phyloP scores from a whole-genome alignment of 768 basidiomycete species.

The Tulasnella sp. region DNA sequence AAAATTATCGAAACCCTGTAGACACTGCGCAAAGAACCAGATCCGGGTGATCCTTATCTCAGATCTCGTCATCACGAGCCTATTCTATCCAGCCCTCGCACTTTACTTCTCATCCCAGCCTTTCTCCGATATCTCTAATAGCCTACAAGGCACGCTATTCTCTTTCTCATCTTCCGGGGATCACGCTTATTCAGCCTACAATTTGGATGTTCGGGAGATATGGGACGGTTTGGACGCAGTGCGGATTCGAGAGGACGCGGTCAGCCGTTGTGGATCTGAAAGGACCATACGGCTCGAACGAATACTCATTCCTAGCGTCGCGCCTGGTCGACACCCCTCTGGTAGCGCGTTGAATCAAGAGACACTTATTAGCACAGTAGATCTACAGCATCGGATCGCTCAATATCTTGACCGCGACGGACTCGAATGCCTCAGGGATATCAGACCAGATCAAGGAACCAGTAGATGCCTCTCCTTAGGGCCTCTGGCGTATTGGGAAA shows the following conservation, averaged over 20 bases:
- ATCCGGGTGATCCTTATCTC: conserved; percentile 82
- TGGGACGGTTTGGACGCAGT: conserved; percentile 59
- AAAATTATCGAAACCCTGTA: conserved; percentile 28
- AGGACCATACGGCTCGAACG: conserved; percentile 67
- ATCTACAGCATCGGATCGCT: conserved; percentile 49
- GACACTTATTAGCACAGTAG: conserved; percentile 51
- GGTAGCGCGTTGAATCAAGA: conserved; percentile 48
- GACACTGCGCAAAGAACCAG: conserved; percentile 84
- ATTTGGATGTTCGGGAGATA: conserved; percentile 49
- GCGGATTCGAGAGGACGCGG: conserved; percentile 55
- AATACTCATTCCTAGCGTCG: conserved; percentile 52
- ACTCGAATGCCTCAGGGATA: conserved; percentile 38
- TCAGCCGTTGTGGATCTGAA: conserved; percentile 57
- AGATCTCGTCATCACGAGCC: conserved; percentile 74
- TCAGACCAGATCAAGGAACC: conserved; percentile 35
- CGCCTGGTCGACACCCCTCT: conserved; percentile 23
- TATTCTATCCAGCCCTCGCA: conserved; percentile 84
- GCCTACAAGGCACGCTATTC: conserved; percentile 36
- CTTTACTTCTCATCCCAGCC: conserved; percentile 67
- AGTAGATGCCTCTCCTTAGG: conserved; percentile 57
- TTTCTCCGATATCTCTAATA: conserved; percentile 42
- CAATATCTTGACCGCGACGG: conserved; percentile 24
- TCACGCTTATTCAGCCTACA: conserved; percentile 36
- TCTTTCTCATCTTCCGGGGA: conserved; percentile 41
- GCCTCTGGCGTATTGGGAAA: conserved; percentile 64